Evolutionary conservation across 1,284 basidiomycete species (phyloP).

Genomic region (Microbotryum saponariae): DNA sequence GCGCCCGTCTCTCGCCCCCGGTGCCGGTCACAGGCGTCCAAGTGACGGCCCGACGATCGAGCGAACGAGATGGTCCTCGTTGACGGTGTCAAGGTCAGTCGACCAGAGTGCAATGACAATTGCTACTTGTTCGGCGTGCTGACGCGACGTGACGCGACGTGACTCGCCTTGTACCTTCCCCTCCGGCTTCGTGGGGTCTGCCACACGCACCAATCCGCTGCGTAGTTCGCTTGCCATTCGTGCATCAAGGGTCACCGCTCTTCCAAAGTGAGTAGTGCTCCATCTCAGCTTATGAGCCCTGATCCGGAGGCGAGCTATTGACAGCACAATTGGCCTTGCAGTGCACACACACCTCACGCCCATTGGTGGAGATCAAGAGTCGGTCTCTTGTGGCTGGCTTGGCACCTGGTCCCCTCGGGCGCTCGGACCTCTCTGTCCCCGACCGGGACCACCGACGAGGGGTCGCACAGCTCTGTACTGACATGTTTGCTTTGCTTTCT

Average conservation of each 20-base stretch:
- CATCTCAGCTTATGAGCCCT: not conserved
- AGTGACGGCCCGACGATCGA: too few relatives aligned
- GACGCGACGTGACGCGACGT: not conserved
- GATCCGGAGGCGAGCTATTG: not conserved
- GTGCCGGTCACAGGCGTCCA: too few relatives aligned
- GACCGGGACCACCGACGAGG: too few relatives aligned
- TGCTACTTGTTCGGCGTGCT: not conserved
- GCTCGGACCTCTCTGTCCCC: not conserved
- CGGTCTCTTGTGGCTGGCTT: not conserved
- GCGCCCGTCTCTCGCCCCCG: too few relatives aligned
- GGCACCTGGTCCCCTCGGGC: not conserved
- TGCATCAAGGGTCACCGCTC: constrained; percentile 31
- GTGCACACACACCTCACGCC: constrained; percentile 26
- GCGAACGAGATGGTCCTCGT: constrained; percentile 8
- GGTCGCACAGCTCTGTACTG: too few relatives aligned
- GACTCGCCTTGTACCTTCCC: not conserved
- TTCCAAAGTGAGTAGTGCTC: constrained; percentile 10
- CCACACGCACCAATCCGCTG: not conserved
- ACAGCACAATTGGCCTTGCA: not conserved
- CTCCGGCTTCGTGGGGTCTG: not conserved
- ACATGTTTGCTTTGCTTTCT: too few relatives aligned
- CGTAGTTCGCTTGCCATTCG: constrained; percentile 28
- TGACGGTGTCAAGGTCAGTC: constrained; percentile 10
- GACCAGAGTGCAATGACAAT: not conserved
- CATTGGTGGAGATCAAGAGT: constrained; percentile 31